Conservation (phyloP, 75 land plant species). For the Sequoiadendron giganteum region DNA sequence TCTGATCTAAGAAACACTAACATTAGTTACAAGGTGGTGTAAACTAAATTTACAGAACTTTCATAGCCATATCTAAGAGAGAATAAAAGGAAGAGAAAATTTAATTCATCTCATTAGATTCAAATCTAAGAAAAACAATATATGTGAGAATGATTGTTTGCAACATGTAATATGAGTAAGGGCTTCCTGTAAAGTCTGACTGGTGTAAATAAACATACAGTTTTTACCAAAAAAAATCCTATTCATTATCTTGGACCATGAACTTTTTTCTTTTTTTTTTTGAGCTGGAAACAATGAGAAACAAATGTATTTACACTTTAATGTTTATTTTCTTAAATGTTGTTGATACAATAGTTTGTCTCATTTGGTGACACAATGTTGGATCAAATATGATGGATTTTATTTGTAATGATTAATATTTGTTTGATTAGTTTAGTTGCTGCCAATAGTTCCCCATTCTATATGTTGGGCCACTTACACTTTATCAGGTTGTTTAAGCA, state of each 20-base stretch:
- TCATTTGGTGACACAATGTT: background rate
- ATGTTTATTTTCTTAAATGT: background rate
- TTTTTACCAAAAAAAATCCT: too few relatives aligned
- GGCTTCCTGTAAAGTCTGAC: too few relatives aligned
- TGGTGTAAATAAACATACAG: too few relatives aligned
- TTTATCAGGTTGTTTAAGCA: background rate
- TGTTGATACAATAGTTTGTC: background rate
- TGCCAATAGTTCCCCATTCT: background rate
- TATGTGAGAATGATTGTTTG: background rate
- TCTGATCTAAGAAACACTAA: too few relatives aligned
- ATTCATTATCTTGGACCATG: too few relatives aligned
- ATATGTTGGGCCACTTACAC: background rate
- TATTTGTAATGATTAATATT: background rate
- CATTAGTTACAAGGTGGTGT: too few relatives aligned
- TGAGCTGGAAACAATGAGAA: background rate
- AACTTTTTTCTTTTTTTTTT: too few relatives aligned
- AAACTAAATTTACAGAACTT: too few relatives aligned
- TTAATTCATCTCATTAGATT: background rate
- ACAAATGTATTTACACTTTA: background rate
- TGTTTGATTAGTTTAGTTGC: background rate
- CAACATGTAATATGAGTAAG: background rate
- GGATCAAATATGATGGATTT: background rate
- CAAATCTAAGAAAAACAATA: background rate
- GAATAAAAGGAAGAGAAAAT: background rate
- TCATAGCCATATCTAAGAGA: background rate